phyloP scores from a whole-genome alignment of 768 basidiomycete genomes.

The Strobilomyces dryophilus region DNA sequence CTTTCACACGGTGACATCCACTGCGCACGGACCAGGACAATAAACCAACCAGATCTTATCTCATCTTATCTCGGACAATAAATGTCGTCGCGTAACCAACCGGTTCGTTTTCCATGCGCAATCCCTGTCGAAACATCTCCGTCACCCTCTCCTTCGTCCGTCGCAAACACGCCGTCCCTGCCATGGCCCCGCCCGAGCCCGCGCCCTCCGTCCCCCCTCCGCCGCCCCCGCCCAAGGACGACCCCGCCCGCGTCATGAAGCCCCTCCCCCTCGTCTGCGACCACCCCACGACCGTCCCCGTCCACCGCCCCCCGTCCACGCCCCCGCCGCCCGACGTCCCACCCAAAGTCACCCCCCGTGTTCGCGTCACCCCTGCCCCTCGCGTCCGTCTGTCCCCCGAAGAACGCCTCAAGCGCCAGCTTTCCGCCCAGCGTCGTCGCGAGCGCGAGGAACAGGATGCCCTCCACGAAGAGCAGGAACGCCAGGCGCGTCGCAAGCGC shows the following conservation, averaged over 20 bases:
- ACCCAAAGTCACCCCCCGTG: neutral
- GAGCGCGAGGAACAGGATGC: conserved; percentile 41
- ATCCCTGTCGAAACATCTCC: conserved; percentile 8
- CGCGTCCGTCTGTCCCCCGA: conserved; percentile 20
- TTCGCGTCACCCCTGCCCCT: conserved; percentile 8
- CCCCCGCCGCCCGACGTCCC: conserved; percentile 8
- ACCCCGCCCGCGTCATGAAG: conserved; percentile 3
- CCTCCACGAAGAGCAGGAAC: conserved; percentile 40
- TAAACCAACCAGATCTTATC: neutral
- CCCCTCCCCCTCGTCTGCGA: conserved; percentile 20
- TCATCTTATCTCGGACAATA: conserved; percentile 23
- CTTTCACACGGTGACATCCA: conserved; percentile 21
- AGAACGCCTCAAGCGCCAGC: conserved; percentile 22
- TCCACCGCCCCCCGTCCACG: neutral
- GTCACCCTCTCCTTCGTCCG: conserved; percentile 16
- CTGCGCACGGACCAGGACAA: conserved; percentile 28
- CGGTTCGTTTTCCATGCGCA: conserved; percentile 8
- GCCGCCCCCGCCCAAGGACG: conserved; percentile 24
- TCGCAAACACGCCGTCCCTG: conserved; percentile 14
- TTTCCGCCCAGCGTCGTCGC: conserved; percentile 19
- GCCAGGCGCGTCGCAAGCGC: conserved; percentile 30
- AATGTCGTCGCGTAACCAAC: conserved; percentile 8
- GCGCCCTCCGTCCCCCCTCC: conserved; percentile 12
- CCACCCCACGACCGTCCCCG: neutral
- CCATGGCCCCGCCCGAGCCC: neutral